Conservation (phyloP, 208 protist genomes). For the Wallacemonas collosoma region DNA sequence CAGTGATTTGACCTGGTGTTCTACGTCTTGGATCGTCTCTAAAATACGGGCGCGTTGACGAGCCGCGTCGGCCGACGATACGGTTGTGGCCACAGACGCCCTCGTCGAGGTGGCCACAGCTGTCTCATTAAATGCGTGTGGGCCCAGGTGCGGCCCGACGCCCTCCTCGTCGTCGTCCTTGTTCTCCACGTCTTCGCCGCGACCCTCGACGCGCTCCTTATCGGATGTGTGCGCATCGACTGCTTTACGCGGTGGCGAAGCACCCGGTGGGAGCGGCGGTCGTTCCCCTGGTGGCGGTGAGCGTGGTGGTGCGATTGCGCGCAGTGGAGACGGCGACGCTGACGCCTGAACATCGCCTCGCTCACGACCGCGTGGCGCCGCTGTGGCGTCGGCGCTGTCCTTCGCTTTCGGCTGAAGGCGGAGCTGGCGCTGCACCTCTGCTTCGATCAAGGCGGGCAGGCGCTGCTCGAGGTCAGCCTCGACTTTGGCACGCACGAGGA, state of each 20-base stretch:
- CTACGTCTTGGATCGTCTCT: constrained; percentile 46
- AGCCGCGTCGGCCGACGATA: constrained; percentile 19
- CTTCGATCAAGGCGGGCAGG: constrained; percentile 3
- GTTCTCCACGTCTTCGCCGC: background rate
- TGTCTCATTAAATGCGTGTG: background rate
- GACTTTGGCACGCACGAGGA: constrained; percentile 23
- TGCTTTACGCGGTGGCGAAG: constrained; percentile 14
- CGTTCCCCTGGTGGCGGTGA: constrained; percentile 14
- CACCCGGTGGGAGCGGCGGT: constrained; percentile 16
- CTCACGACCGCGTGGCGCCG: background rate
- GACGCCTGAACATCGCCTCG: background rate
- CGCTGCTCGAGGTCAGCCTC: constrained; percentile 19
- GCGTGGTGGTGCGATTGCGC: background rate
- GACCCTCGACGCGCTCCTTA: too few relatives aligned
- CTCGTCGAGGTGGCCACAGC: constrained; percentile 9
- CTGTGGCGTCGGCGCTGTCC: background rate
- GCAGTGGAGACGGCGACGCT: background rate
- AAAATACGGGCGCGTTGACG: constrained; percentile 48
- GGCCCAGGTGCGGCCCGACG: background rate
- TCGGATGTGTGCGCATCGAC: background rate
- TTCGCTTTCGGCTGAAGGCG: background rate
- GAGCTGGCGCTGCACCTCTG: constrained; percentile 19
- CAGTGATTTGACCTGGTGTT: constrained; percentile 46
- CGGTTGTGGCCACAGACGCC: background rate
- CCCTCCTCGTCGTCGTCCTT: constrained; percentile 10